Conservation (phyloP, 1,284 basidiomycete species). For the Microbotryum scabiosae region DNA sequence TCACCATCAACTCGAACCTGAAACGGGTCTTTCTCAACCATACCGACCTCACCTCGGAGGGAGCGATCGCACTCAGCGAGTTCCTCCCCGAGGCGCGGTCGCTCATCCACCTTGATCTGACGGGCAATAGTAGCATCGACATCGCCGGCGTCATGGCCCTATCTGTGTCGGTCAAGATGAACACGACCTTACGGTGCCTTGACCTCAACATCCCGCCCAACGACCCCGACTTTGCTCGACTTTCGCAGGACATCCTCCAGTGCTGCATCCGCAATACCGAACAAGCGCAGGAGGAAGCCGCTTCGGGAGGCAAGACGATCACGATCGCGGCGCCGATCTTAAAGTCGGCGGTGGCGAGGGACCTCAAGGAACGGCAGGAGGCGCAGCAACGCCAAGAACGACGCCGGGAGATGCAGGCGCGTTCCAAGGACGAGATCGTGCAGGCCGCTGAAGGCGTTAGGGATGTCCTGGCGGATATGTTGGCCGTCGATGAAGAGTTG, state of each 20-base stretch:
- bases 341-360: constrained; percentile 42
- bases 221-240: constrained; percentile 70
- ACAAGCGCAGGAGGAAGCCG: constrained; percentile 39
- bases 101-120: constrained; percentile 64
- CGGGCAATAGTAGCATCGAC: constrained; percentile 51
- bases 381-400: constrained; percentile 17
- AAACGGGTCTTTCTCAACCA: constrained; percentile 86
- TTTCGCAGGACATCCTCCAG: constrained; percentile 44
- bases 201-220: constrained; percentile 83
- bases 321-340: constrained; percentile 46
- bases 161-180: constrained; percentile 69
- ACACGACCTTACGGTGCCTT: constrained; percentile 77
- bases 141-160: constrained; percentile 89
- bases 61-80: constrained; percentile 90
- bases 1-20: constrained; percentile 83
- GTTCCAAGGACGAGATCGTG: constrained; percentile 46
- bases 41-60: constrained; percentile 70
- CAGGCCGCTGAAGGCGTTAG: constrained; percentile 48
- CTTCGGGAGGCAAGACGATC: constrained; percentile 31
- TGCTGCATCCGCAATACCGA: constrained; percentile 83
- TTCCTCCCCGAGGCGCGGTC: constrained; percentile 85
- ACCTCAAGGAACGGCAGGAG: constrained; percentile 42
- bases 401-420: constrained; percentile 4
- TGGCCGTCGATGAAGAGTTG: constrained; percentile 54
- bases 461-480: constrained; percentile 53